Evolutionary conservation across 1,284 basidiomycete genomes (phyloP).

Genomic region (Puccinia novopanici): DNA sequence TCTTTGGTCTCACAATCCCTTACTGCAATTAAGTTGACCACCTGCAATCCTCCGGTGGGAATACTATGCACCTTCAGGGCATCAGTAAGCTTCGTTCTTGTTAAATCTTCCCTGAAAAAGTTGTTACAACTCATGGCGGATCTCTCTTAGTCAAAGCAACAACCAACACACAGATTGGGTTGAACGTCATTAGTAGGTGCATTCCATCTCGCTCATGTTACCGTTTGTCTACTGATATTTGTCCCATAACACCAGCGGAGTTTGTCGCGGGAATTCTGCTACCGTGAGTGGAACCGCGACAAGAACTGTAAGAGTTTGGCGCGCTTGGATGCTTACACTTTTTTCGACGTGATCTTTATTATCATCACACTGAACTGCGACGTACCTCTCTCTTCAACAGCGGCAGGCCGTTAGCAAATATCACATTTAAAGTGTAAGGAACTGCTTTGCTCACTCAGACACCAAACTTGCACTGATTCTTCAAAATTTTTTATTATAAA

Average conservation of each 20-base stretch:
- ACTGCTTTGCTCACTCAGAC: constrained; percentile 8
- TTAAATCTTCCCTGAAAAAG: neutral
- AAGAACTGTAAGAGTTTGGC: neutral
- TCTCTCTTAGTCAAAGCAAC: constrained; percentile 46
- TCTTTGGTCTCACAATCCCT: neutral
- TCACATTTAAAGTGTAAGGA: constrained; percentile 49
- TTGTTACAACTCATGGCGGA: neutral
- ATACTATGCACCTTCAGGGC: constrained; percentile 4
- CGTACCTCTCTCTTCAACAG: neutral
- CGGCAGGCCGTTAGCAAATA: constrained; percentile 41
- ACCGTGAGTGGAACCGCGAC: constrained; percentile 31
- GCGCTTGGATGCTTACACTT: neutral
- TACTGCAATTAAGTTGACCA: neutral
- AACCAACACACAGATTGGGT: constrained; percentile 47
- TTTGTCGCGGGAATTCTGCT: constrained; percentile 44
- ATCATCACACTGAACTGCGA: neutral
- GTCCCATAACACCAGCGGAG: constrained; percentile 26
- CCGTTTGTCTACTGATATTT: neutral
- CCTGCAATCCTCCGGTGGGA: neutral
- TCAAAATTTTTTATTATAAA: neutral
- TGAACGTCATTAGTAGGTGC: constrained; percentile 43
- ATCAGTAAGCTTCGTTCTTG: constrained; percentile 31
- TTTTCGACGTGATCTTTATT: neutral
- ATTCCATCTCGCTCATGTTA: neutral
- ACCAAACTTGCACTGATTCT: neutral